Evolutionary conservation across 306 rosid species (phyloP), one percentile per base, ranked within the genome.

Genomic region (Astragalus glycyphyllos): DNA sequence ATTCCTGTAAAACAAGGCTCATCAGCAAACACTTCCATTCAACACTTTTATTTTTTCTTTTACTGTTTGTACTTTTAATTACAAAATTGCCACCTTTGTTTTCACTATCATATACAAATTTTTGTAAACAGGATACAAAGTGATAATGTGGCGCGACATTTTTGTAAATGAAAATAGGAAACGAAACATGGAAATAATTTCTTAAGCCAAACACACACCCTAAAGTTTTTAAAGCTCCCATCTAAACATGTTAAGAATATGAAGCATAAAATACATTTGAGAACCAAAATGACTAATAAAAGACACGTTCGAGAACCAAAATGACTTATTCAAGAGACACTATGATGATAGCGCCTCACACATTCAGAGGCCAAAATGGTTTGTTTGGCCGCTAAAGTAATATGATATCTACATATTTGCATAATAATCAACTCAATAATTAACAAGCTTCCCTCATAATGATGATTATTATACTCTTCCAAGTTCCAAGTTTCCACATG

Each of bases 1-100:
- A n/a, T n/a, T 86, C 96, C 98, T 93, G 79, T 37, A 42, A 38
- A 31, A 64, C 7, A 69, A 72, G 4, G 14, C 34, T 5, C 62
- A 38, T 53, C 7, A 37, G 16, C 13, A 50, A 40, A 40, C 45
- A 40, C 45, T 56, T 11, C 40, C 37, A 11, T 11, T 55, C 60
- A 26, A 55, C 20, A 26, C 5, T n/a, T n/a, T 20, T 20, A 42
- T 9, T 3, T 42, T 11, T 42, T 9, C 42, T 0, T 38, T 38
- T 38, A 34, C 6, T 34, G 38, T 2, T 34, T 34, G 7, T 5
- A 40, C 44, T 40, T 40, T 40, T 4, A 40, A 6, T 0, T 42
- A 42, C 12, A 42, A 42, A 42, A 42, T 4, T 9, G 0, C 2
- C 11, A 42, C 11, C 2, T 8, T 8, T 42, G 47, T 42, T 9